Conservation (phyloP, 2,329 filamentous ascomycete genomes). For the Aaosphaeria arxii region DNA sequence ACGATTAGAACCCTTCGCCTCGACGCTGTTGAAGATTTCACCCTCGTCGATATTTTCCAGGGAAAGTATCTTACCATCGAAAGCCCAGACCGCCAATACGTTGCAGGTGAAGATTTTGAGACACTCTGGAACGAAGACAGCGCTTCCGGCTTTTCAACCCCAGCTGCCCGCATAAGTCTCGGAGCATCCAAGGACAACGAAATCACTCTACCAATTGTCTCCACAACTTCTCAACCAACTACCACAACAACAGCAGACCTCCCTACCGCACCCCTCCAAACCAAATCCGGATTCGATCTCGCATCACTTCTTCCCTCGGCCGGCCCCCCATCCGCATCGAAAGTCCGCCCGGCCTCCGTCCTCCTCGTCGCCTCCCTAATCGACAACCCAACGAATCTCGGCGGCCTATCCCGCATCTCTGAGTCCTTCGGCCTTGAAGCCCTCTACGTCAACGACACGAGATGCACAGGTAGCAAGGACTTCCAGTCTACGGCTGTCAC, state of each 20-base stretch:
- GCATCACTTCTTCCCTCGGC: conserved; percentile 21
- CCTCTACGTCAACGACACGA: conserved; percentile 43
- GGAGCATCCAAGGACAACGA: conserved; percentile 12
- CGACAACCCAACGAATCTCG: conserved; percentile 50
- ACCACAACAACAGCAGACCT: not conserved
- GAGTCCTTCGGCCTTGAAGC: conserved; percentile 51
- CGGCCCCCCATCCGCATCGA: conserved; percentile 15
- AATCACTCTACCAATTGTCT: not conserved
- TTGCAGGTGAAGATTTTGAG: conserved; percentile 40
- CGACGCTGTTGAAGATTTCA: conserved; percentile 43
- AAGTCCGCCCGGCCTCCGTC: conserved; percentile 30
- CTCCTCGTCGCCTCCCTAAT: conserved; percentile 51
- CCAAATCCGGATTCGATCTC: conserved; percentile 48
- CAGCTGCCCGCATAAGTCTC: conserved; percentile 28
- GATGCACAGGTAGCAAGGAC: conserved; percentile 43
- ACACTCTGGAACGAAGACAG: conserved; percentile 28
- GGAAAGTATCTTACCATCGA: conserved; percentile 46
- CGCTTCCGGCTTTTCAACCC: conserved; percentile 3
- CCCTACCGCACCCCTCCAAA: conserved; percentile 44
- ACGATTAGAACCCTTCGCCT: conserved; percentile 38
- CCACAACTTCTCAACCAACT: not conserved
- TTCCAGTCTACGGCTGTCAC: conserved; percentile 51
- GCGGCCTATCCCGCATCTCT: conserved; percentile 48
- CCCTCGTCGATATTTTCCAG: conserved; percentile 43
- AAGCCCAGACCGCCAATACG: conserved; percentile 36